Conservation (phyloP, 805 yeast species). For the Yamadazyma ubonensis region DNA sequence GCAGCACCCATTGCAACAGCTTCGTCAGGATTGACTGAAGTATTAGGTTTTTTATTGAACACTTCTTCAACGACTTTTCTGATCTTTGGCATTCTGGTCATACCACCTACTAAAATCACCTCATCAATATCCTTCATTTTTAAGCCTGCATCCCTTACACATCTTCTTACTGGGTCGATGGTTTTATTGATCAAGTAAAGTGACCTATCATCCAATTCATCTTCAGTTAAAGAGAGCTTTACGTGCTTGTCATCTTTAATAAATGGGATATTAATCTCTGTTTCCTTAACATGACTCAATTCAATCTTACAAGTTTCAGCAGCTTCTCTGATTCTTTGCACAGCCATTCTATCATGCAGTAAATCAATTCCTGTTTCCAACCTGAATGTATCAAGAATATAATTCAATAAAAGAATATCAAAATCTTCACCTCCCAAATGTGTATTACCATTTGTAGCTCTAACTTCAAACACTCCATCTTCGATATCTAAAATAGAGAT, state of each 20-base stretch:
- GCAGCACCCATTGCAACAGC: conserved; percentile 93
- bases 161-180: conserved; percentile 69
- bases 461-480: conserved; percentile 77
- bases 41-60: conserved; percentile 65
- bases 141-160: conserved; percentile 71
- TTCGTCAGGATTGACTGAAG: conserved; percentile 84
- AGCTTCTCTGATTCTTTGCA: conserved; percentile 77
- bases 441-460: conserved; percentile 82
- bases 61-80: conserved; percentile 57
- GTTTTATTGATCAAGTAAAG: conserved; percentile 66
- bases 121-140: conserved; percentile 67
- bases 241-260: conserved; percentile 62
- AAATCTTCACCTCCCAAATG: conserved; percentile 87
- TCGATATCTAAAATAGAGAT: conserved; percentile 76
- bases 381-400: conserved; percentile 59
- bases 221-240: conserved; percentile 57
- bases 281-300: conserved; percentile 59
- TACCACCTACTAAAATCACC: conserved; percentile 79
- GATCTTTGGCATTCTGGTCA: conserved; percentile 87
- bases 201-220: conserved; percentile 65
- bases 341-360: conserved; percentile 51
- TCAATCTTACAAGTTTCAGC: conserved; percentile 78
- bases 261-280: conserved; percentile 70
- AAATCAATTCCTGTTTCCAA: conserved; percentile 51
- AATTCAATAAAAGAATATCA: conserved; percentile 60